phyloP scores from a whole-genome alignment of 495 filamentous ascomycete species.

The Platismatia glauca region DNA sequence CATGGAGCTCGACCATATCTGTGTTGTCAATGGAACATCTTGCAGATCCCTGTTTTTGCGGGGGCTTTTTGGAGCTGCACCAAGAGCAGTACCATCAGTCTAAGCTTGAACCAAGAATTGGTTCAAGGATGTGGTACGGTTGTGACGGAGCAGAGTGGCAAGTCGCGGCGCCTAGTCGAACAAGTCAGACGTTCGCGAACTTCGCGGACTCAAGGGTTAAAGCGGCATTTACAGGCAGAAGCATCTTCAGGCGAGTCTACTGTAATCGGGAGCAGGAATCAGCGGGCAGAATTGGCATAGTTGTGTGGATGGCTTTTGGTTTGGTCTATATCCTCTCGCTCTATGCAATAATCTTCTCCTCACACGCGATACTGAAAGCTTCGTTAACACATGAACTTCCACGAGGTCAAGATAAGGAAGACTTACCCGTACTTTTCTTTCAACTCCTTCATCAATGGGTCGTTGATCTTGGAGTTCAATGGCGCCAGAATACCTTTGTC shows the following conservation, averaged over 20 bases:
- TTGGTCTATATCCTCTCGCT: neutral
- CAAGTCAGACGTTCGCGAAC: too few relatives aligned
- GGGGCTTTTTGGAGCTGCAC: too few relatives aligned
- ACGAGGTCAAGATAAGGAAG: neutral
- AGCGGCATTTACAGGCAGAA: neutral
- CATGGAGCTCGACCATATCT: too few relatives aligned
- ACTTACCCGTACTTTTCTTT: constrained; percentile 52
- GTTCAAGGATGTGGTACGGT: too few relatives aligned
- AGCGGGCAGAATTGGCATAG: neutral
- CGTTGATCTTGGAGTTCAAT: constrained; percentile 62
- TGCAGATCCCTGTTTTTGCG: too few relatives aligned
- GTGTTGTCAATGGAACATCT: too few relatives aligned
- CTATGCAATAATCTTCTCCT: neutral
- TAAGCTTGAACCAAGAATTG: too few relatives aligned
- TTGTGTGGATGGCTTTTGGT: neutral
- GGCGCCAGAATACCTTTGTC: constrained; percentile 74
- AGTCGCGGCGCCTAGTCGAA: too few relatives aligned
- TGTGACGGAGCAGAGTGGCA: too few relatives aligned
- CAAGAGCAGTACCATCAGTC: too few relatives aligned
- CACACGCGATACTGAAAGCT: neutral
- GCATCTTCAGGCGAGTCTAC: neutral
- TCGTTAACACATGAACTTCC: neutral
- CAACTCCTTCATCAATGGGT: constrained; percentile 55
- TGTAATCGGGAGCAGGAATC: neutral
- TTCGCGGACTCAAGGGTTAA: neutral